Percentiles rank a stretch among this genome's conserved stretches.
Conservation (phyloP, 1,284 basidiomycete species). For the Gymnopus androsaceus region DNA sequence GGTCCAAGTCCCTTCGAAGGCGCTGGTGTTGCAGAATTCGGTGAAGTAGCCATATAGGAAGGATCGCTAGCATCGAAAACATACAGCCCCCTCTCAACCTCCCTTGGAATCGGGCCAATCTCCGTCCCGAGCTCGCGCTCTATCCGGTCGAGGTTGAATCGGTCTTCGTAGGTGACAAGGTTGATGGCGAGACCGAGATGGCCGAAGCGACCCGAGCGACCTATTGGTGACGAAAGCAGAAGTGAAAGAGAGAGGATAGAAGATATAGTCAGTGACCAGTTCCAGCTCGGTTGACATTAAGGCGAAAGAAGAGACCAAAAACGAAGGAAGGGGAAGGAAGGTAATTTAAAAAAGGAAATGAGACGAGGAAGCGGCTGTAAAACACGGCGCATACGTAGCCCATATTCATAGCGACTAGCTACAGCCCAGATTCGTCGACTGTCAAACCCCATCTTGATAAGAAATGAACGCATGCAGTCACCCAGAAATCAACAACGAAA, state of each 20-base stretch:
- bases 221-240: slow-evolving; percentile 30
- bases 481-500: no score
- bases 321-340: background rate
- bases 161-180: slow-evolving; percentile 93
- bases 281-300: no score
- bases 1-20: no score
- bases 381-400: no score
- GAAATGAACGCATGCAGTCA: no score
- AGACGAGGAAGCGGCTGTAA: no score
- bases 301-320: no score
- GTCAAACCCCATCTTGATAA: no score
- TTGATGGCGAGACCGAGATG: slow-evolving; percentile 98
- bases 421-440: no score
- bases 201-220: slow-evolving; percentile 96
- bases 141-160: slow-evolving; percentile 97
- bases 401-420: no score
- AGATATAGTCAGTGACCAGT: background rate
- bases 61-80: slow-evolving; percentile 49
- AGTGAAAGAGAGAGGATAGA: background rate
- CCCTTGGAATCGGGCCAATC: slow-evolving; percentile 93
- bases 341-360: background rate
- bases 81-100: slow-evolving; percentile 92
- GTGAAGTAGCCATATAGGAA: background rate
- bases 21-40: no score
- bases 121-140: slow-evolving; percentile 98